Evolutionary conservation across 345 rosid genomes (phyloP).

Genomic region (Eucalyptus polyanthemos): DNA sequence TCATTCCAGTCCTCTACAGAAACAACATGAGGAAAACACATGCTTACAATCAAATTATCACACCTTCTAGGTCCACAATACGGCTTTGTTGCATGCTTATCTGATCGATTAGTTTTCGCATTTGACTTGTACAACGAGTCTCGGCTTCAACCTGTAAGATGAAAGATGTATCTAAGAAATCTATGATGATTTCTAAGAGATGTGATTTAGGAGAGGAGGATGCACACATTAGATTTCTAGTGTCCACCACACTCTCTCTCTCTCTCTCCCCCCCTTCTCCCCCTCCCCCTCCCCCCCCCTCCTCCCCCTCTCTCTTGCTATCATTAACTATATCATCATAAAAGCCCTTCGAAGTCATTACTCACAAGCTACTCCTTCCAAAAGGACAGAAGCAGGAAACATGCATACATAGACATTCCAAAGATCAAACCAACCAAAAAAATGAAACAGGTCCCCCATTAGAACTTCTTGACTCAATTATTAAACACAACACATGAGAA

Average conservation of each 20-base stretch:
- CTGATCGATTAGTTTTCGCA: conserved; percentile 71
- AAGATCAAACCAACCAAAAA: not conserved
- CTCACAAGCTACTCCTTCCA: not conserved
- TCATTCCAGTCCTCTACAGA: not conserved
- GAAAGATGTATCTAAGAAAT: not conserved
- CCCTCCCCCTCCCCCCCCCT: accelerated
- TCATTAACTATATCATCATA: not conserved
- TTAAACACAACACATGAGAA: not conserved
- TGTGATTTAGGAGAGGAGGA: not conserved
- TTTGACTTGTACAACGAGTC: conserved; percentile 70
- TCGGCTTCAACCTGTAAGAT: conserved; percentile 64
- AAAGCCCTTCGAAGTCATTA: not conserved
- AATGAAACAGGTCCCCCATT: not conserved
- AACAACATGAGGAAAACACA: not conserved
- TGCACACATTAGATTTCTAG: not conserved
- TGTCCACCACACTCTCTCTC: not conserved
- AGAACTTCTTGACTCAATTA: not conserved
- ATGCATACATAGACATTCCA: not conserved
- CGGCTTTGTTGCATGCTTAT: conserved; percentile 63
- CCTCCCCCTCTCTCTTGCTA: not conserved
- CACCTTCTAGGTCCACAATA: conserved; percentile 81
- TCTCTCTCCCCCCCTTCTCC: accelerated
- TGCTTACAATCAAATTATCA: not conserved
- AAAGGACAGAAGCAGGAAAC: not conserved
- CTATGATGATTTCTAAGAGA: not conserved